phyloP scores from a whole-genome alignment of 306 rosid species.

The Cucurbita argyrosperma region DNA sequence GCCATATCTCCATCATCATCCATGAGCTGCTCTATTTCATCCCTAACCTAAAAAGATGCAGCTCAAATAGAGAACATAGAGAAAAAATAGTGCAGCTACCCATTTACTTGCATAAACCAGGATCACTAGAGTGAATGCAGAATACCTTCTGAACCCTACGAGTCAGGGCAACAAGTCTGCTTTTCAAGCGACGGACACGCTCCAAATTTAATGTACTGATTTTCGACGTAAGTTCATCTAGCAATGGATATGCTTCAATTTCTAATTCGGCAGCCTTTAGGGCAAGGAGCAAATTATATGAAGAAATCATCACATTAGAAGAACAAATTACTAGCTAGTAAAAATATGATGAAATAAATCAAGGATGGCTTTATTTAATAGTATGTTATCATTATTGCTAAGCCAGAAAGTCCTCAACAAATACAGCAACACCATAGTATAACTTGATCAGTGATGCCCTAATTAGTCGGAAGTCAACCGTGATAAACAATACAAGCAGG shows the following conservation, averaged over 20 bases:
- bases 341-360: not conserved
- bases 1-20: slow-evolving; percentile 99
- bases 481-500: not conserved
- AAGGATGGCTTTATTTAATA: not conserved
- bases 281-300: slow-evolving; percentile 8
- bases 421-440: not conserved
- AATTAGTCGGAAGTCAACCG: not conserved
- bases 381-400: not conserved
- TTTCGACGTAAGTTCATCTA: slow-evolving; percentile 91
- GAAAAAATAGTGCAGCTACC: not conserved
- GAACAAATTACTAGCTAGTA: slow-evolving; percentile 8
- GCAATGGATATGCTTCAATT: slow-evolving; percentile 88
- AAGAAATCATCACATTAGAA: slow-evolving; percentile 14
- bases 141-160: slow-evolving; percentile 97
- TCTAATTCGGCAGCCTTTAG: slow-evolving; percentile 90
- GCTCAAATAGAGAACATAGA: slow-evolving; percentile 5
- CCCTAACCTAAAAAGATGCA: slow-evolving; percentile 64
- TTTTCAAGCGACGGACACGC: slow-evolving; percentile 91
- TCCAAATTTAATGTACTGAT: slow-evolving; percentile 97
- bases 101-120: slow-evolving; percentile 9
- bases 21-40: slow-evolving; percentile 99
- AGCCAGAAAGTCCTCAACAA: not conserved
- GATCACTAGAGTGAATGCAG: slow-evolving; percentile 6
- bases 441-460: not conserved
- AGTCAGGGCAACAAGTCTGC: slow-evolving; percentile 94